Conservation (phyloP, 805 yeast genomes). For the Starmera caribaea region DNA sequence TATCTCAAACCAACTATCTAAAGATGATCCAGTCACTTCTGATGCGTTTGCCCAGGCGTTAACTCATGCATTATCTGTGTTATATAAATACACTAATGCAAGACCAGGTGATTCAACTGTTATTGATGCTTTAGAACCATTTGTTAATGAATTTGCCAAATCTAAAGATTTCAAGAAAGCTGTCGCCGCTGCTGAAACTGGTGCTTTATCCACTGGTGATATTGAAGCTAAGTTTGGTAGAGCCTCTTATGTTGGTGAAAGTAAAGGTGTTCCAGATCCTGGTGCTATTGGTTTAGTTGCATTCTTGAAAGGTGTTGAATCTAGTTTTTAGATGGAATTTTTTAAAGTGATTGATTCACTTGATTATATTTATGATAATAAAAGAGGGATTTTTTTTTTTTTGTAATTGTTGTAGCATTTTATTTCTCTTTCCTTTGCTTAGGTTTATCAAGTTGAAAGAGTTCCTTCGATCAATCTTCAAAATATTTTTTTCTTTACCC, state of each 20-base stretch:
- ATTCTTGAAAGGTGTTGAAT: constrained; percentile 29
- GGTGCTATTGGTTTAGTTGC: constrained; percentile 85
- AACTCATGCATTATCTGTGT: constrained; percentile 51
- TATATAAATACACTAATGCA: constrained; percentile 83
- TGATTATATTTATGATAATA: not conserved
- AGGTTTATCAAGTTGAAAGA: too few species aligned
- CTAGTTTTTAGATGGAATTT: constrained; percentile 5
- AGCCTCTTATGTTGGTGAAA: constrained; percentile 86
- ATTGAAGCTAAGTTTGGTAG: constrained; percentile 86
- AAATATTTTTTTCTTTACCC: too few species aligned
- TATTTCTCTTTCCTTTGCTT: too few species aligned
- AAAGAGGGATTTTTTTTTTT: too few species aligned
- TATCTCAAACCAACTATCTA: constrained; percentile 22
- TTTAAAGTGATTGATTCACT: not conserved
- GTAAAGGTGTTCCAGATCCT: constrained; percentile 70
- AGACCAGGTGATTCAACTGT: constrained; percentile 83
- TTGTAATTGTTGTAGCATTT: too few species aligned
- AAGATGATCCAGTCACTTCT: constrained; percentile 19
- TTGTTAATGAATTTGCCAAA: constrained; percentile 49
- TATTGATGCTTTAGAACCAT: constrained; percentile 84
- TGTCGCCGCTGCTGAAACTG: constrained; percentile 56
- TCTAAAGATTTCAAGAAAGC: constrained; percentile 51
- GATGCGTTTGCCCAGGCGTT: constrained; percentile 39
- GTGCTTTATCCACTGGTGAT: constrained; percentile 67
- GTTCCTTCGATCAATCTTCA: too few species aligned